Evolutionary conservation across 2,329 filamentous ascomycete species (phyloP).

Genomic region (Phoma herbarum): DNA sequence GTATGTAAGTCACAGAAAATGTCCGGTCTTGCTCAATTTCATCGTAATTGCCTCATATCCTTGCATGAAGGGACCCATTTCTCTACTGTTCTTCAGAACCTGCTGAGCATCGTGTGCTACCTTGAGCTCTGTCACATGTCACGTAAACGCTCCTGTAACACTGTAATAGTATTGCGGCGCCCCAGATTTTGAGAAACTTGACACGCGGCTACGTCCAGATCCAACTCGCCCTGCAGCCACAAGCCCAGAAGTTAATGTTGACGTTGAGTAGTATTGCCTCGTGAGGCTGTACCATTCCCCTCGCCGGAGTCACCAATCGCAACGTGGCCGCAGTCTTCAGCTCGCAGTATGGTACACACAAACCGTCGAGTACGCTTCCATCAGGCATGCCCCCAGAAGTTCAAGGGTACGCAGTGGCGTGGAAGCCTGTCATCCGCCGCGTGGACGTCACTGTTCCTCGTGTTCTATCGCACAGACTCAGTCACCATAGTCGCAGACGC

Average conservation of each 20-base stretch:
- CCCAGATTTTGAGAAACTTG: conserved; percentile 5
- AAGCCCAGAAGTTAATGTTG: conserved; percentile 10
- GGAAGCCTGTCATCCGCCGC: conserved; percentile 4
- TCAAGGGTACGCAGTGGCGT: conserved; percentile 2
- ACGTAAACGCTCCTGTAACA: conserved; percentile 1
- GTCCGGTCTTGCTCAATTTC: neutral
- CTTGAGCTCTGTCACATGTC: conserved; percentile 6
- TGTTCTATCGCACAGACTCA: conserved; percentile 1
- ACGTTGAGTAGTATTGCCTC: conserved; percentile 1
- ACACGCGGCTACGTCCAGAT: conserved; percentile 10
- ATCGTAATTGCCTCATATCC: neutral
- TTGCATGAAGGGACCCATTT: neutral
- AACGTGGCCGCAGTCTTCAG: neutral
- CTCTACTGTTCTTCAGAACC: neutral
- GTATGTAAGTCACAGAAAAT: neutral
- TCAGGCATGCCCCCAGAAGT: neutral
- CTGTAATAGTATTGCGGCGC: conserved; percentile 1
- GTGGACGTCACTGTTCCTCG: conserved; percentile 7
- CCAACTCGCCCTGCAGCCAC: conserved; percentile 15
- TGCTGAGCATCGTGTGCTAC: neutral
- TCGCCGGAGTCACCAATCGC: neutral
- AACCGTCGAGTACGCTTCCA: neutral
- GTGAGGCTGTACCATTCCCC: neutral
- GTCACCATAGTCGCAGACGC: conserved; percentile 7
- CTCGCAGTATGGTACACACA: neutral